Evolutionary conservation across 2,329 filamentous ascomycete species (phyloP), one percentile per base, ranked within the genome.

Genomic region (Neonectria neomacrospora): DNA sequence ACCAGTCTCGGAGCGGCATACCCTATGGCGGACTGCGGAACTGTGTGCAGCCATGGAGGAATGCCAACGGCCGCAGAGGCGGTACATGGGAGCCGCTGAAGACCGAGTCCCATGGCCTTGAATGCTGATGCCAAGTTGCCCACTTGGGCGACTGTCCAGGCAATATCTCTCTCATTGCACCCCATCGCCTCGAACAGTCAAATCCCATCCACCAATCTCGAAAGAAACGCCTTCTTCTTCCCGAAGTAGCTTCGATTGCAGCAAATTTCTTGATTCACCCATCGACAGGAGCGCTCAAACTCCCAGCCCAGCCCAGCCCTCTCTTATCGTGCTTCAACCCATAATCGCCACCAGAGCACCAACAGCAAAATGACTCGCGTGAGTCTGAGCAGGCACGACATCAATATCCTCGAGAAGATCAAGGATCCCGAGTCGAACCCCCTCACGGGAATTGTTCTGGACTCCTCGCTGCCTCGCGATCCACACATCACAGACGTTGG

Each of bases 351-450:
- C 58, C 70, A 73, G 54, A 45, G 28, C n/a, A 41, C 16, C 57
- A 28, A 52, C 32, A 37, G 28, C 51, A 64, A 37, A 16, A 89
- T 88, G 86, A 76, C 84, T 45, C 74, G 77, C 58, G 72, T 80
- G 58, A 75, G 80, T 14, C 80, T 91, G 61, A 89, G 84, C 74
- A 80, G 77, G 48, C 85, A 85, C 66, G 89, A 91, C 74, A 78
- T 87, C 74, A 83, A 87, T 60, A 83, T 91, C 68, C 84, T 91
- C 61, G 83, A 86, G 66, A 90, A 90, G 75, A 90, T 91, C 76
- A 87, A 86, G 71, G 88, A 91, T 64, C 88, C 88, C 1, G 89
- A 91, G 72, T 84, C 84, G 8, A 83, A 90, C 65, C 85, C 88
- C 14, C 80, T 83, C 16, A 78, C 82, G 10, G 79, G 82, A 12